Conservation (phyloP, 2,329 filamentous ascomycete genomes). For the Hypoxylon sp. region DNA sequence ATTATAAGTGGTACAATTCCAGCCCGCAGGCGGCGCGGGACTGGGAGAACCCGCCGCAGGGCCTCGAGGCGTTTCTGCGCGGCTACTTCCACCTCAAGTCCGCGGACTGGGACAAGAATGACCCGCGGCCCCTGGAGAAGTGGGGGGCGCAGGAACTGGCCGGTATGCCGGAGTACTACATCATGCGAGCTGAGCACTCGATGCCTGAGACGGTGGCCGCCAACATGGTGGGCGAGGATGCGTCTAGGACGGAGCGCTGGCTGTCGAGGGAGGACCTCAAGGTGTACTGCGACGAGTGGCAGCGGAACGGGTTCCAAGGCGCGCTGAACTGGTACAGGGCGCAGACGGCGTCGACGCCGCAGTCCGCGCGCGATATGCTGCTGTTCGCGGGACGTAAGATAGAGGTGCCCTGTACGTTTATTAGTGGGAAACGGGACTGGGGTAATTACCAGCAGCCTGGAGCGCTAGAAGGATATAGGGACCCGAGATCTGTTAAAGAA, state of each 20-base stretch:
- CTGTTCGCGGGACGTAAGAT: slow-evolving; percentile 73
- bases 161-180: slow-evolving; percentile 76
- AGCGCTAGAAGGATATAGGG: slow-evolving; percentile 67
- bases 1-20: slow-evolving; percentile 79
- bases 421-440: slow-evolving; percentile 76
- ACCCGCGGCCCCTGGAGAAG: slow-evolving; percentile 65
- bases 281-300: slow-evolving; percentile 73
- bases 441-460: slow-evolving; percentile 77
- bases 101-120: slow-evolving; percentile 70
- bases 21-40: slow-evolving; percentile 65
- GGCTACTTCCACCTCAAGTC: slow-evolving; percentile 80
- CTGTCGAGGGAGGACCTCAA: slow-evolving; percentile 69
- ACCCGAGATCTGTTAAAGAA: slow-evolving; percentile 63
- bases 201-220: slow-evolving; percentile 72
- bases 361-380: slow-evolving; percentile 65
- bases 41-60: slow-evolving; percentile 52
- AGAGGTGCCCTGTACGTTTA: slow-evolving; percentile 72
- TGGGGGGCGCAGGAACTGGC: slow-evolving; percentile 72
- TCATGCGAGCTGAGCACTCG: slow-evolving; percentile 70
- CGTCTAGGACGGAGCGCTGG: slow-evolving; percentile 63
- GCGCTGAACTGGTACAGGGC: slow-evolving; percentile 78
- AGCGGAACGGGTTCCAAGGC: slow-evolving; percentile 74
- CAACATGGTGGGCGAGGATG: slow-evolving; percentile 69
- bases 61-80: slow-evolving; percentile 71
- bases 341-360: slow-evolving; percentile 64